Evolutionary conservation across 306 rosid species (phyloP).

Genomic region (Chamaecrista fasciculata): DNA sequence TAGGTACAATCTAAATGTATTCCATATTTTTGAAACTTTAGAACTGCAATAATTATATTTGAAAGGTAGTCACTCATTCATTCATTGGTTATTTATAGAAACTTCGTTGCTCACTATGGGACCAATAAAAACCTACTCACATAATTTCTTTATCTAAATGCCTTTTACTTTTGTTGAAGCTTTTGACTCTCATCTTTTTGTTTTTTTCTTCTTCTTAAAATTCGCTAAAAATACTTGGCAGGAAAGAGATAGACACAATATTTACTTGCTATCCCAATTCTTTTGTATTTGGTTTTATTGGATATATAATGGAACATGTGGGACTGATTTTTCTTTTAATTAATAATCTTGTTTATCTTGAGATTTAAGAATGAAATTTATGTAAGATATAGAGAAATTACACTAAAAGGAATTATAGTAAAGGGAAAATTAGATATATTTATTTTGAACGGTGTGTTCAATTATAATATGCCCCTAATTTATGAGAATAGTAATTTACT

Average conservation of each 20-base stretch:
- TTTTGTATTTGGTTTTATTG: too few species aligned
- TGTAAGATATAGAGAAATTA: too few species aligned
- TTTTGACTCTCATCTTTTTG: conserved; percentile 25
- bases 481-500: too few species aligned
- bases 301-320: too few species aligned
- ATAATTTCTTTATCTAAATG: conserved; percentile 13
- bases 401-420: too few species aligned
- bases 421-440: too few species aligned
- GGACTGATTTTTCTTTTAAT: too few species aligned
- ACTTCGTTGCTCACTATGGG: conserved; percentile 18
- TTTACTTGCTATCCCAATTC: neutral
- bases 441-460: too few species aligned
- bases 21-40: conserved; percentile 19
- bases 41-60: conserved; percentile 24
- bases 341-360: too few species aligned
- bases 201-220: neutral
- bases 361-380: too few species aligned
- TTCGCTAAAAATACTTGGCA: neutral
- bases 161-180: conserved; percentile 24
- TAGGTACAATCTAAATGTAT: neutral
- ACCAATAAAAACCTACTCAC: conserved; percentile 18
- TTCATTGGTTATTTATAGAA: neutral
- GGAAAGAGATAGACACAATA: neutral
- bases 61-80: conserved; percentile 15
- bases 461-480: too few species aligned